Evolutionary conservation across 768 basidiomycete genomes (phyloP).

Genomic region (Lentinula sp.): DNA sequence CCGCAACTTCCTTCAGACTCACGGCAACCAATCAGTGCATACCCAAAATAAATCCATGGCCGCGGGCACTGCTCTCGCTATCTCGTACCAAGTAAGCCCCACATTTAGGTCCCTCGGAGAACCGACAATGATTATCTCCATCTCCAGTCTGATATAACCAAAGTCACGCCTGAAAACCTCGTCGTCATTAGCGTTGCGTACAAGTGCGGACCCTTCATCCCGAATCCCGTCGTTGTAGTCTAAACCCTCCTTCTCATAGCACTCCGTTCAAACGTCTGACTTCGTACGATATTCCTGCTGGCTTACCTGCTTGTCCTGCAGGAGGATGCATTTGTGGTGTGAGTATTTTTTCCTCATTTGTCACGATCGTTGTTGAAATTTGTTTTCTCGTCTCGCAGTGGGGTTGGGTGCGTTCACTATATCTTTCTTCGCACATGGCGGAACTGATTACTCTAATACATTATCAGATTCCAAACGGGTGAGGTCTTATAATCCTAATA

Average conservation of each 20-base stretch:
- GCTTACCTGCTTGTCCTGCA: constrained; percentile 41
- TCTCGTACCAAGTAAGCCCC: constrained; percentile 38
- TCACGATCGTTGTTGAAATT: background rate
- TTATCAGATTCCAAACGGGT: constrained; percentile 4
- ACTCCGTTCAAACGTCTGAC: constrained; percentile 49
- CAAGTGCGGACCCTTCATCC: constrained; percentile 24
- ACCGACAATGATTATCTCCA: background rate
- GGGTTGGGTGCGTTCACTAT: background rate
- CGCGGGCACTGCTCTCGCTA: constrained; percentile 51
- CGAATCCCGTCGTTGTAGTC: background rate
- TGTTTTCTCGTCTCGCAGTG: background rate
- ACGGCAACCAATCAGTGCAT: constrained; percentile 31
- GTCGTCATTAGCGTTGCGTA: constrained; percentile 45
- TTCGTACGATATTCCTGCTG: constrained; percentile 40
- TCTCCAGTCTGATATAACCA: constrained; percentile 36
- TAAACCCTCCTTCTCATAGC: constrained; percentile 17
- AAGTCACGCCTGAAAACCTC: constrained; percentile 43
- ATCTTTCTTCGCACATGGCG: background rate
- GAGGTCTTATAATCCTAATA: background rate
- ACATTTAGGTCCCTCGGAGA: background rate
- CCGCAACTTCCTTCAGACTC: background rate
- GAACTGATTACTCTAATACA: background rate
- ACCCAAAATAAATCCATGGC: constrained; percentile 45
- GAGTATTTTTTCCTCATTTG: constrained; percentile 13
- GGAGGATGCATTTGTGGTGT: constrained; percentile 50